Conservation (phyloP, 106 monocot species). For the Acorus calamus region DNA sequence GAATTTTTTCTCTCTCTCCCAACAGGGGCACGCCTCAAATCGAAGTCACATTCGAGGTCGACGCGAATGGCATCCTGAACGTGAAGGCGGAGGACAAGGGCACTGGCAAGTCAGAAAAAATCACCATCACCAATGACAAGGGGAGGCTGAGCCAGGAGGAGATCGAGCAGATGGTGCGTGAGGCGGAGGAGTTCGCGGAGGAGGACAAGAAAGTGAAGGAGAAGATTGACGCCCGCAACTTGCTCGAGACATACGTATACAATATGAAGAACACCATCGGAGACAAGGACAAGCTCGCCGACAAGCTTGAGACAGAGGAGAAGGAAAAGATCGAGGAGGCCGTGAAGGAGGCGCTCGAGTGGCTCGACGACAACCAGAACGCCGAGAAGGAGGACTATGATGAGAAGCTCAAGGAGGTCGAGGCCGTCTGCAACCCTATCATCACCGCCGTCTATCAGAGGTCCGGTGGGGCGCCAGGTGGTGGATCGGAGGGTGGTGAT, state of each 20-base stretch:
- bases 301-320: constrained; percentile 18
- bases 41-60: constrained; percentile 56
- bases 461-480: constrained; percentile 9
- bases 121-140: constrained; percentile 61
- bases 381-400: constrained; percentile 25
- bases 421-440: constrained; percentile 32
- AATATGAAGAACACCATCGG: constrained; percentile 26
- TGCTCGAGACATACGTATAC: constrained; percentile 21
- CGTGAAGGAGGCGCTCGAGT: constrained; percentile 18
- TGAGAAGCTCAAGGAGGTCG: constrained; percentile 29
- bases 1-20: too few relatives aligned
- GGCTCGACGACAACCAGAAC: constrained; percentile 29
- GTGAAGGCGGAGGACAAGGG: constrained; percentile 58
- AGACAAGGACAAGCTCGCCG: constrained; percentile 25
- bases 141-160: constrained; percentile 28
- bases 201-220: constrained; percentile 34
- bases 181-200: constrained; percentile 30
- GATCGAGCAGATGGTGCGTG: constrained; percentile 27
- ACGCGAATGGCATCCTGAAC: constrained; percentile 59
- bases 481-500: not conserved
- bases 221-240: constrained; percentile 29
- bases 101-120: constrained; percentile 41
- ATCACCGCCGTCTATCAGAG: constrained; percentile 26
- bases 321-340: constrained; percentile 28
- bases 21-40: constrained; percentile 61